Percentiles rank a stretch among this genome's conserved stretches.
Conservation (phyloP, 306 rosid species). For the Urtica urens region DNA sequence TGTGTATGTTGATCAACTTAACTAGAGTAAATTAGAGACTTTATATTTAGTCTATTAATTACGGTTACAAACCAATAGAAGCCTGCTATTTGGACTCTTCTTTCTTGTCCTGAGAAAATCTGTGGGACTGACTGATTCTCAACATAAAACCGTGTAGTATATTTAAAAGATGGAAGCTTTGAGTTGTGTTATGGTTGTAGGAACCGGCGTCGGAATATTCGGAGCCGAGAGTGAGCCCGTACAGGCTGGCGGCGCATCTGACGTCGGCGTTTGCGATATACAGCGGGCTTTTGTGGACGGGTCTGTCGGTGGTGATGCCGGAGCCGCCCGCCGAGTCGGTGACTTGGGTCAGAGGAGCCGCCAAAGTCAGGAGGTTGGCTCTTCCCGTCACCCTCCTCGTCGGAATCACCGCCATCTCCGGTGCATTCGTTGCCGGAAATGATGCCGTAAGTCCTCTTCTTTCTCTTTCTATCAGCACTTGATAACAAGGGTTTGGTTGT, state of each 20-base stretch:
- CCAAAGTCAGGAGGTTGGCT: slow-evolving; percentile 66
- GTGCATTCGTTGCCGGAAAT: slow-evolving; percentile 94
- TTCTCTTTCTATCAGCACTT: too few species aligned
- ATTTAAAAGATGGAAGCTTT: not conserved
- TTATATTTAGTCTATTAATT: too few species aligned
- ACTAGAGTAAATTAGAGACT: too few species aligned
- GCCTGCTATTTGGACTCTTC: too few species aligned
- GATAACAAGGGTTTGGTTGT: too few species aligned
- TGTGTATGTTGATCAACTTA: too few species aligned
- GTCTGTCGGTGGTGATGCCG: slow-evolving; percentile 81
- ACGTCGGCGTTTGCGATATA: slow-evolving; percentile 90
- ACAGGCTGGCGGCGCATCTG: slow-evolving; percentile 94
- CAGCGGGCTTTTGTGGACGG: slow-evolving; percentile 85
- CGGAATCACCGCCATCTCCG: slow-evolving; percentile 76
- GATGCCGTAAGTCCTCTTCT: slow-evolving; percentile 65
- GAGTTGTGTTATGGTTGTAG: slow-evolving; percentile 22
- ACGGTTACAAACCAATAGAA: too few species aligned
- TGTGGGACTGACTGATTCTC: too few species aligned
- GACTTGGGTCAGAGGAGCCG: slow-evolving; percentile 75
- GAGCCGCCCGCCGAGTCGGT: slow-evolving; percentile 82
- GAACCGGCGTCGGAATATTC: slow-evolving; percentile 76
- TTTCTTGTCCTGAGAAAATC: too few species aligned
- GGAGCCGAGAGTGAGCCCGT: slow-evolving; percentile 94
- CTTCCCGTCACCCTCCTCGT: slow-evolving; percentile 70
- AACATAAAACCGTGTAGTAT: not conserved